Evolutionary conservation across 345 rosid genomes (phyloP).

Genomic region (Gossypium stocksii): DNA sequence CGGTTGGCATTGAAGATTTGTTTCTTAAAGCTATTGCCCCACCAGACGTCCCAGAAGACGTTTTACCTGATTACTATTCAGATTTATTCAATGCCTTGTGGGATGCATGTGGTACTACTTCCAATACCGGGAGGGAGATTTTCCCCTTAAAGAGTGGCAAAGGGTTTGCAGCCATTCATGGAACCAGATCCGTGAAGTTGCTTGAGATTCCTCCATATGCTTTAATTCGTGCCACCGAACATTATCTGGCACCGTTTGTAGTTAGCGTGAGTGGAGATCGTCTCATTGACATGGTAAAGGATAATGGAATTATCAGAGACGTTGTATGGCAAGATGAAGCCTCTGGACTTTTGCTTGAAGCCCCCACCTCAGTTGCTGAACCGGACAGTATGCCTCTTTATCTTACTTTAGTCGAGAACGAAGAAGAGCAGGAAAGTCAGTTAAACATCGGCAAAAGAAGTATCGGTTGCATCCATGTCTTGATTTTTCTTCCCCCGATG

Average conservation of each 20-base stretch:
- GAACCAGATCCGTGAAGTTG: conserved; percentile 85
- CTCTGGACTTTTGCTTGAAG: conserved; percentile 33
- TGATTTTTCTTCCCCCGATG: conserved; percentile 90
- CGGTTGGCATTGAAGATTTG: conserved; percentile 90
- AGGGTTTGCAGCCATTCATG: conserved; percentile 65
- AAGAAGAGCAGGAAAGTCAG: conserved; percentile 41
- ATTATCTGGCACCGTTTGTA: conserved; percentile 60
- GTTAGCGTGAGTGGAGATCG: conserved; percentile 72
- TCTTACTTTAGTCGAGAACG: conserved; percentile 59
- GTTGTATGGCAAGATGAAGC: conserved; percentile 48
- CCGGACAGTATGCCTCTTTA: conserved; percentile 47
- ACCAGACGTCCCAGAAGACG: conserved; percentile 43
- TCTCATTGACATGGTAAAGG: conserved; percentile 58
- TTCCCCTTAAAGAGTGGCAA: conserved; percentile 74
- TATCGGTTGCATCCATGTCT: conserved; percentile 59
- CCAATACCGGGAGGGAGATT: conserved; percentile 72
- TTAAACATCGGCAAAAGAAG: conserved; percentile 44
- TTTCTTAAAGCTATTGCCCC: conserved; percentile 78
- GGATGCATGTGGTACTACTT: conserved; percentile 75
- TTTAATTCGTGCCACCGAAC: conserved; percentile 50
- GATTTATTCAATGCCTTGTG: conserved; percentile 71
- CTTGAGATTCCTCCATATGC: conserved; percentile 66
- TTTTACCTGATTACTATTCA: conserved; percentile 48
- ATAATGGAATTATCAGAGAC: conserved; percentile 55
- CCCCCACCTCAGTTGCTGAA: conserved; percentile 19